Base-by-base conservation (phyloP, 1,139 yeast species). In the Hansenula sp. region DNA sequence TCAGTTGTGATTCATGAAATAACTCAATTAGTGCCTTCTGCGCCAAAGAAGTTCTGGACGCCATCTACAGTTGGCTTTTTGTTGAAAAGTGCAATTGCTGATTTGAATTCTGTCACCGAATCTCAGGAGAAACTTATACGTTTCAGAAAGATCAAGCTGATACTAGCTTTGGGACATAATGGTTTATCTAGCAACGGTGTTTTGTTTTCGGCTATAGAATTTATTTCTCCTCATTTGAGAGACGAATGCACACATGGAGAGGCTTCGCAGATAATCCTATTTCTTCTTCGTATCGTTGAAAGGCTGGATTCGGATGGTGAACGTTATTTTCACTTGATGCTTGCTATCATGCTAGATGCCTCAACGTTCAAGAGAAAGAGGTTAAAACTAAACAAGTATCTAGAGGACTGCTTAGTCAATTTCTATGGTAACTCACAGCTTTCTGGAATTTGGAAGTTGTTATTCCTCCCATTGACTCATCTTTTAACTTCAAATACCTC, bases 91-190 rank as follows among this genome's bases (percentile, higher is more conserved):
- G 35, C 73, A 3, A 51, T 72, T 1, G 42, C 62, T 2, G 47
- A 54, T 10, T 44, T 75, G 3, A 54, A 60, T 0, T 34, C 49
- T 0, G 48, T 69, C 0, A 36, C 54, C 0, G 48, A 62, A n/a
- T 28, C 40, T 4, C 58, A 62, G 2, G 67, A 66, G 29, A 62
- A 52, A 38, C 21, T 55, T 2, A 17, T 59, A 3, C 45, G 53
- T 17, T 38, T 79, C 9, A 63, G 81, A 47, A 68, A 62, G 45
- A 46, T 79, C 13, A 74, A 74, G 42, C 50, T 72, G 2, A 50
- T 77, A 1, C 47, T 74, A 9, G 41, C 64, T 7, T 40, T 71
- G 10, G 68, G 72, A 6, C 51, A 53, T 2, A 31, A 43, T 0
- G 44, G 46, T 0, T 43, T 60, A 3, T 15, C 46, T 0, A 46